Evolutionary conservation across 495 filamentous ascomycete species (phyloP).

Genomic region (Bathelium albidoporum): DNA sequence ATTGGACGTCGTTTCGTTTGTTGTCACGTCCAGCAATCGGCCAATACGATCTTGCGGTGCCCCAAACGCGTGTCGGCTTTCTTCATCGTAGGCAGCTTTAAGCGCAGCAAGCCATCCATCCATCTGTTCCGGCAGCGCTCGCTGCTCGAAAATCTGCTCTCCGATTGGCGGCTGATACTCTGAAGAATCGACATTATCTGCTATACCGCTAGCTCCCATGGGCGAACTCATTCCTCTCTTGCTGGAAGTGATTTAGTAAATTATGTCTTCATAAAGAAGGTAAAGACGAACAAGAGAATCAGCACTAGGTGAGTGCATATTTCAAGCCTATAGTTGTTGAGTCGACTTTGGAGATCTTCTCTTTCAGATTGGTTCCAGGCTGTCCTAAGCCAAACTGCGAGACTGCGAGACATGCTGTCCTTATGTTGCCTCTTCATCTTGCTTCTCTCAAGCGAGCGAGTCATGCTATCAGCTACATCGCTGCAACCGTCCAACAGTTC

Average conservation of each 20-base stretch:
- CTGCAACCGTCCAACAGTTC: neutral
- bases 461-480: neutral
- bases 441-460: neutral
- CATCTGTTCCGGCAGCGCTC: neutral
- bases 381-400: neutral
- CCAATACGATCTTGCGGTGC: neutral
- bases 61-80: neutral
- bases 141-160: neutral
- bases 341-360: neutral
- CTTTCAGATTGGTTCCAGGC: neutral
- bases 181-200: neutral
- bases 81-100: neutral
- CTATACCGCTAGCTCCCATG: neutral
- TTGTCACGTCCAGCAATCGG: neutral
- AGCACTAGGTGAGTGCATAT: neutral
- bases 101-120: neutral
- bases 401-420: neutral
- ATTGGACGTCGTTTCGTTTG: neutral
- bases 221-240: neutral
- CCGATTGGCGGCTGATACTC: neutral
- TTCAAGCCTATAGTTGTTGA: neutral
- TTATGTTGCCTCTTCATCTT: neutral
- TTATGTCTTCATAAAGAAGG: neutral
- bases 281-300: neutral
- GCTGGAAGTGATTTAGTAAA: neutral